Evolutionary conservation across 441 rosid species (phyloP).

Genomic region (Gossypium gossypioides): DNA sequence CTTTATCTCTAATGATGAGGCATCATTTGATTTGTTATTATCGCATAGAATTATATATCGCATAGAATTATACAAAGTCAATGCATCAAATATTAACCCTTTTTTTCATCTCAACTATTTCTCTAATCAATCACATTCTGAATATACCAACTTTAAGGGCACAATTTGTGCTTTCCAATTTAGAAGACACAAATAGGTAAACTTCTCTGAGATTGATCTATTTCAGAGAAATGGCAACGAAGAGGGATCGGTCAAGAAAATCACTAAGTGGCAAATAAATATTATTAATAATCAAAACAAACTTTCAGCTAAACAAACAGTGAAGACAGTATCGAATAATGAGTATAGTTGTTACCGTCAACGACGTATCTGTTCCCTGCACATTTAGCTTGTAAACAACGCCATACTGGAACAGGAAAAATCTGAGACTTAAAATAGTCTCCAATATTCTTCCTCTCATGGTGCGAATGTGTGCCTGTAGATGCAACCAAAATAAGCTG

Average conservation of each 20-base stretch:
- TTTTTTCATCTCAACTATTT: not conserved
- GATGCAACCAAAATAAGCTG: constrained; percentile 5
- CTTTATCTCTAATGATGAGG: too few species aligned
- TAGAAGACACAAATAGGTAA: not conserved
- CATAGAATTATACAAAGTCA: too few species aligned
- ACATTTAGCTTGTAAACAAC: constrained; percentile 75
- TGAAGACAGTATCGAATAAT: not conserved
- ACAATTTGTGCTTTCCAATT: not conserved
- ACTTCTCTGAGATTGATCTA: not conserved
- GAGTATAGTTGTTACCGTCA: constrained; percentile 42
- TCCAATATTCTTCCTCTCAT: constrained; percentile 79
- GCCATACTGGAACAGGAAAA: constrained; percentile 92
- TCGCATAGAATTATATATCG: too few species aligned
- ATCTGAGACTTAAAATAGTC: constrained; percentile 73
- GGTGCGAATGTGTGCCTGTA: constrained; percentile 83
- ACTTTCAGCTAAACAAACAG: not conserved
- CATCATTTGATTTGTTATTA: too few species aligned
- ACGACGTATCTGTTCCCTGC: constrained; percentile 53
- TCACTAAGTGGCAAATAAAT: not conserved
- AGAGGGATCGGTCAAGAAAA: not conserved
- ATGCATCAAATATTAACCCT: not conserved
- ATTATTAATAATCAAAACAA: constrained; percentile 5
- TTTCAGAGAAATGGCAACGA: not conserved
- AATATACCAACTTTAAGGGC: not conserved
- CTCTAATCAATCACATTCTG: not conserved